These are phyloP conservation scores for Suillus sp. DNA, from an alignment of 768 basidiomycete species.

Conservation along the genomic window DNA sequence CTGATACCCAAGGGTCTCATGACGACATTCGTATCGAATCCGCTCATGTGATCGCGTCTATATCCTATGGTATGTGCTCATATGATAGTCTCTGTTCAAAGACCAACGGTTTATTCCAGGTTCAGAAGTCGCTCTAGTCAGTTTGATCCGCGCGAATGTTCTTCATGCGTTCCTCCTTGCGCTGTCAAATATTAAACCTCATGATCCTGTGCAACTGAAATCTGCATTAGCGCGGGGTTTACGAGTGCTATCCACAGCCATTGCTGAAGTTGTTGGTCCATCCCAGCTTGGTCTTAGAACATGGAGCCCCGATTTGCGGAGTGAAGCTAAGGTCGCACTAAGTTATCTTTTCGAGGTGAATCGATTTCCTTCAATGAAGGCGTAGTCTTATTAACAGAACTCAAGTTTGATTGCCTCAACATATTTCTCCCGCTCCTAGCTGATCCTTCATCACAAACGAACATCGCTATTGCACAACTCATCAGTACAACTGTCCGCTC, in stretches of 20 bases:
- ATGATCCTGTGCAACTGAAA: conserved; percentile 43
- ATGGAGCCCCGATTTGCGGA: conserved; percentile 39
- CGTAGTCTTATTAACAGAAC: background rate
- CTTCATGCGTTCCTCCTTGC: conserved; percentile 64
- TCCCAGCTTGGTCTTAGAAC: conserved; percentile 61
- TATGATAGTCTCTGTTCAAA: background rate
- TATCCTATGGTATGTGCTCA: conserved; percentile 58
- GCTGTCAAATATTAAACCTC: conserved; percentile 48
- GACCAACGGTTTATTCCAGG: conserved; percentile 33
- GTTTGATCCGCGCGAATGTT: conserved; percentile 58
- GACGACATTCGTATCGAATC: conserved; percentile 69
- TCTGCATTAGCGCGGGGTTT: conserved; percentile 66
- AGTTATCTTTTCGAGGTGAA: conserved; percentile 61
- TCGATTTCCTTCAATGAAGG: conserved; percentile 8
- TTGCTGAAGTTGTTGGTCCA: conserved; percentile 71
- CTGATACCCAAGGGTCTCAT: conserved; percentile 39
- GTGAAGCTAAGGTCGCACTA: conserved; percentile 58
- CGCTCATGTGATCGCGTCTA: conserved; percentile 71
- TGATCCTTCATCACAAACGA: conserved; percentile 42
- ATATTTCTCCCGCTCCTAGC: conserved; percentile 65
- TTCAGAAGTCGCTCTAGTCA: conserved; percentile 59
- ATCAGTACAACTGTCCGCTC: conserved; percentile 54
- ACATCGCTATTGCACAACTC: conserved; percentile 59
- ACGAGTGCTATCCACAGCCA: conserved; percentile 55
- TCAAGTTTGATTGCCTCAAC: conserved; percentile 62